A percentile compares a stretch with the other conserved stretches of the same genome.
These are phyloP conservation scores for Trichoderma brevicompactum DNA, from an alignment of 2,329 filamentous ascomycete genomes.

Conservation along the genomic window DNA sequence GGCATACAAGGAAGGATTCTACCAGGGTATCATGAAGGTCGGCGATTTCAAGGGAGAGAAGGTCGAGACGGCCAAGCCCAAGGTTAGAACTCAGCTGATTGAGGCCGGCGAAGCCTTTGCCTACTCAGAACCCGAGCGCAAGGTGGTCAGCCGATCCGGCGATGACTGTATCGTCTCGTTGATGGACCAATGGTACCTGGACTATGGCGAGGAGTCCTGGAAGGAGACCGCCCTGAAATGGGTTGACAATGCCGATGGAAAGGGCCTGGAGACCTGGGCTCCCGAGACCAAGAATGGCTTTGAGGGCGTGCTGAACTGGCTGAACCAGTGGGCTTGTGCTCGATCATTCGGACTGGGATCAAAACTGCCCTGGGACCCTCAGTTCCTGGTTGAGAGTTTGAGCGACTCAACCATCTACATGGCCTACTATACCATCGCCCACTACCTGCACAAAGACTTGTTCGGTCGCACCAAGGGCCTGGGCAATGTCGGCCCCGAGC, in stretches of 20 bases:
- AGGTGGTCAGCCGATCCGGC: slow-evolving; percentile 84
- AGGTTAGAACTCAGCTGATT: slow-evolving; percentile 78
- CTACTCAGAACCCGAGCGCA: slow-evolving; percentile 90
- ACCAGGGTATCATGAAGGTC: slow-evolving; percentile 87
- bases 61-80: slow-evolving; percentile 84
- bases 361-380: slow-evolving; percentile 89
- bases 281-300: slow-evolving; percentile 78
- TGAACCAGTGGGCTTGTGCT: slow-evolving; percentile 94
- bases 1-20: slow-evolving; percentile 97
- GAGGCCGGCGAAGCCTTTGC: slow-evolving; percentile 80
- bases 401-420: slow-evolving; percentile 94
- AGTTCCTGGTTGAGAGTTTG: slow-evolving; percentile 90
- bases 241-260: slow-evolving; percentile 68
- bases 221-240: slow-evolving; percentile 73
- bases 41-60: slow-evolving; percentile 87
- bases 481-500: slow-evolving; percentile 73
- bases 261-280: slow-evolving; percentile 79
- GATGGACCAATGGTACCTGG: slow-evolving; percentile 97
- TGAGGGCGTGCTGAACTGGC: slow-evolving; percentile 84
- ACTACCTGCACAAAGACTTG: slow-evolving; percentile 78
- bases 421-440: slow-evolving; percentile 73
- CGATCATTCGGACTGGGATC: slow-evolving; percentile 91
- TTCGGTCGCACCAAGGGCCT: slow-evolving; percentile 76
- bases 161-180: slow-evolving; percentile 93
- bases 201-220: slow-evolving; percentile 93